Conservation (phyloP, 1,139 yeast genomes). For the Kodamaea sp. region DNA sequence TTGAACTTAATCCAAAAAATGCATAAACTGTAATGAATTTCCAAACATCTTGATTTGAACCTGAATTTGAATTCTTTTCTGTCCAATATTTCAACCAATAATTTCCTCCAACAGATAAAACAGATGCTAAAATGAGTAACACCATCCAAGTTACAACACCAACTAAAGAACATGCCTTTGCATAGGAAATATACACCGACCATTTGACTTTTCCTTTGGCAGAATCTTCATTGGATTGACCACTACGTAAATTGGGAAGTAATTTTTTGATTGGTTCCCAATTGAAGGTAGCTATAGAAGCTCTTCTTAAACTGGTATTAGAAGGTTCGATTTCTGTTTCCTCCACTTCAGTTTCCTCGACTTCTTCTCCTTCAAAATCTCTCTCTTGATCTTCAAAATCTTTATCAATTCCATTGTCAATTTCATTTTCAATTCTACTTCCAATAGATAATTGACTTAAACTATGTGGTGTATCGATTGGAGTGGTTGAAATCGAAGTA, state of each 20-base stretch:
- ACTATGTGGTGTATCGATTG: neutral
- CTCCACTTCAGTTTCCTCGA: neutral
- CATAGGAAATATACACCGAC: slow-evolving; percentile 23
- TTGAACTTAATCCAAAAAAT: slow-evolving; percentile 21
- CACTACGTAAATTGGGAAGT: slow-evolving; percentile 24
- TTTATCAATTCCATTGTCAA: neutral
- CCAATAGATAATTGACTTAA: too few species aligned
- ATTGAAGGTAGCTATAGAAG: slow-evolving; percentile 30
- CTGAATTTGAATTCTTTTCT: slow-evolving; percentile 34
- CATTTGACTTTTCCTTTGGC: slow-evolving; percentile 28
- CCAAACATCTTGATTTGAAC: slow-evolving; percentile 23
- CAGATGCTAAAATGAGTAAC: slow-evolving; percentile 13
- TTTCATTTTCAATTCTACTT: slow-evolving; percentile 2
- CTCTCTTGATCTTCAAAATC: slow-evolving; percentile 1
- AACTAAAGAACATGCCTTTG: slow-evolving; percentile 22
- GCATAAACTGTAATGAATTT: slow-evolving; percentile 30
- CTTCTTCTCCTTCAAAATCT: slow-evolving; percentile 3
- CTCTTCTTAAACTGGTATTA: slow-evolving; percentile 15
- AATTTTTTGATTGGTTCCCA: slow-evolving; percentile 30
- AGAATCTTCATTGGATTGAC: slow-evolving; percentile 22
- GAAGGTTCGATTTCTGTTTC: neutral
- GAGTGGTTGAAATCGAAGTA: neutral
- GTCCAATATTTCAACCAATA: slow-evolving; percentile 65
- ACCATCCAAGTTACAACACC: slow-evolving; percentile 18
- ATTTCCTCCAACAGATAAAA: slow-evolving; percentile 32